Percentiles rank a stretch among this genome's conserved stretches.
These are phyloP conservation scores for Aspergillus aculeatus DNA, from an alignment of 2,329 filamentous ascomycete species.

Conservation along the genomic window DNA sequence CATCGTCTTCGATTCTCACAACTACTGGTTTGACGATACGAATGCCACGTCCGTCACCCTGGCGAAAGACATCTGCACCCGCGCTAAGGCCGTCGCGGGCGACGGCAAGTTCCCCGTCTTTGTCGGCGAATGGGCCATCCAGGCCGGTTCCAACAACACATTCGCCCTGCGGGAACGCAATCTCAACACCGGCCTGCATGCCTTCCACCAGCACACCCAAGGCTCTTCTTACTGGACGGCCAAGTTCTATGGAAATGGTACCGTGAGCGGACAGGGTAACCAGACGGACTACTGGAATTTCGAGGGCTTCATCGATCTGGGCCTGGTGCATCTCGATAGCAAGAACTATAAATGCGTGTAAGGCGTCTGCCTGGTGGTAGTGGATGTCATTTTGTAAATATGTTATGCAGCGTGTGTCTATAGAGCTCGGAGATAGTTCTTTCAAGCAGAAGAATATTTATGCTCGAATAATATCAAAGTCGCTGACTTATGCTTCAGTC, in stretches of 20 bases:
- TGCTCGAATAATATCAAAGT: too few species aligned
- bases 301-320: slow-evolving; percentile 8
- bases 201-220: slow-evolving; percentile 14
- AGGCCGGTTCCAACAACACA: slow-evolving; percentile 17
- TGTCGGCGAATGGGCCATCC: slow-evolving; percentile 25
- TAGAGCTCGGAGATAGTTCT: too few species aligned
- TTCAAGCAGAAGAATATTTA: too few species aligned
- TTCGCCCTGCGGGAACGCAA: slow-evolving; percentile 13
- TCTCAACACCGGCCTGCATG: slow-evolving; percentile 19
- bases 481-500: too few species aligned
- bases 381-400: too few species aligned
- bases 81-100: slow-evolving; percentile 16
- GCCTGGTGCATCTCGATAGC: neutral
- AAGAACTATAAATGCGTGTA: neutral
- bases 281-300: slow-evolving; percentile 19
- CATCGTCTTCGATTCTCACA: slow-evolving; percentile 25
- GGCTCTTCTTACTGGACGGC: slow-evolving; percentile 17
- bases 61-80: slow-evolving; percentile 15
- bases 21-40: slow-evolving; percentile 24
- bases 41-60: slow-evolving; percentile 20
- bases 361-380: too few species aligned
- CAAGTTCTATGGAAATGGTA: slow-evolving; percentile 15
- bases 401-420: too few species aligned
- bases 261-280: slow-evolving; percentile 14
- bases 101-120: slow-evolving; percentile 25